Base-by-base conservation (phyloP, 805 yeast species). In the Zygosaccharomyces bailii region DNA sequence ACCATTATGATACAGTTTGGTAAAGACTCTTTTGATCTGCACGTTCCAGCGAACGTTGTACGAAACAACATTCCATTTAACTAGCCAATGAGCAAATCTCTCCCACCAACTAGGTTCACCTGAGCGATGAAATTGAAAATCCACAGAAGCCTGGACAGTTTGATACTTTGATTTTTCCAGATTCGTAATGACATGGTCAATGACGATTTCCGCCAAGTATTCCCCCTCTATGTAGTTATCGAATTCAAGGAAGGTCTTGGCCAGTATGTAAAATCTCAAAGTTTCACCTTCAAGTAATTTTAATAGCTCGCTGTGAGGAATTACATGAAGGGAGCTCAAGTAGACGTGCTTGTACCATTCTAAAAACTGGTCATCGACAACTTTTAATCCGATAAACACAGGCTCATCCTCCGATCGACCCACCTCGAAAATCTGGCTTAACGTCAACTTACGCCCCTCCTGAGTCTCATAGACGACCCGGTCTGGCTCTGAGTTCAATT, bases 31-130 rank as follows among this genome's bases (percentile, higher is more conserved):
- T 21, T 64, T 55, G 2, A 69, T 53, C 37, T 65, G 60, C 4
- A 70, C 57, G 25, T 65, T 58, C 73, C 73, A 70, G 14, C 67
- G 65, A 10, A 69, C 60, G 40, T 70, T 70, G 41, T 68, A 66
- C 21, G 72, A 68, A 1, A 69, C 60, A 8, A 70, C 49, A 45
- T 65, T 63, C 58, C 71, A 65, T 44, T 57, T 61, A 6, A 59
- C 52, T 5, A 69, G 46, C 72, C 73, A 69, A 14, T 56, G 42
- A 1, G 70, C 50, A 32, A 70, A 61, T 11, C 60, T 55, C 0
- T 44, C 33, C 73, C 73, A 70, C 65, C 65, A 62, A 40, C 50
- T 50, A 6, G 46, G 43, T 3, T 39, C 27, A 1, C 48, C 45
- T 6, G 40, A 34, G 3, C 45, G 41, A 39, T 51, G 44, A 42